Evolutionary conservation across 306 rosid species (phyloP), one percentile per base, ranked within the genome.

Genomic region (Phaseolus lunatus): DNA sequence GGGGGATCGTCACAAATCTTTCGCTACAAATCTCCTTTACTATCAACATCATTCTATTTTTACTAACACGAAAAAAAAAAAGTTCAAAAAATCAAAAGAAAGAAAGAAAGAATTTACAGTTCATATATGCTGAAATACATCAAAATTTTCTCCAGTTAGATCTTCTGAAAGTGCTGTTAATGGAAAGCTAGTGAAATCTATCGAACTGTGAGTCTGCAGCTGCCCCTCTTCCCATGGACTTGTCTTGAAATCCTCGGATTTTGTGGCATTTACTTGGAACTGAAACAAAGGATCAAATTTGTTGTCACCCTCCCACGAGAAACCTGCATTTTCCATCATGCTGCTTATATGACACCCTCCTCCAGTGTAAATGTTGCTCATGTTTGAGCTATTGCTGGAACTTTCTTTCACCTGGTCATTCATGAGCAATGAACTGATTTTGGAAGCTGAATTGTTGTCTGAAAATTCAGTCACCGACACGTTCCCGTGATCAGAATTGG

Each of bases 351-450:
- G 91, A 63, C 68, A 90, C 35, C 93, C 88, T 10, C 82, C 82
- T 70, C 54, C 81, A 12, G 71, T 31, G 69, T 90, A 90, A 64
- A 82, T 52, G 43, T 35, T 84, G 80, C 96, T 87, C 66, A 89
- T 70, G 68, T 86, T 90, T 70, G 98, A 94, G 88, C 96, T 92
- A 49, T 90, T 94, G 90, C 96, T 94, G 5, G 94, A 93, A 50
- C 89, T 86, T 45, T 92, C 97, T 78, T 89, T 92, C 71, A 86
- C 88, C 54, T 78, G 83, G 22, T 91, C 90, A 54, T 85, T 88
- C 84, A 87, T 72, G 77, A 91, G 84, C 54, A 85, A 76, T 12
- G 90, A 88, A 49, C 85, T 79, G 16, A 90, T 76, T 65, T 86
- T 87, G 0, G 97, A 82, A 59, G 72, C 94, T 5, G 93, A 90